Base-by-base conservation (phyloP, 345 rosid species). In the Hirschfeldia incana region DNA sequence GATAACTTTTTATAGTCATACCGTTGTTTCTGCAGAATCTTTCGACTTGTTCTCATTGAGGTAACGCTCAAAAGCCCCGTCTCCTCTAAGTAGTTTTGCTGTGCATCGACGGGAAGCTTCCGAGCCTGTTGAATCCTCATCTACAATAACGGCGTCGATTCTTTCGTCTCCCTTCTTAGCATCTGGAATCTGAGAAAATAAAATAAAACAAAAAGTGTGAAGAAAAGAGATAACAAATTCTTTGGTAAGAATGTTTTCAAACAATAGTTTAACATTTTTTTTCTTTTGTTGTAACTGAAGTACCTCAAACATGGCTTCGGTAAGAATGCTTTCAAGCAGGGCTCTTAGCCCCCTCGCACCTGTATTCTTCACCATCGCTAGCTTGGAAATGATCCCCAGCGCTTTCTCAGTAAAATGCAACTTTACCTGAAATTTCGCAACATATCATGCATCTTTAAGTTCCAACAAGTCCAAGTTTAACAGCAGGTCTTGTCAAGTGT, bases 271-370 rank as follows among this genome's bases (percentile, higher is more conserved):
- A 68, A 28, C 34, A 71, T 46, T 5, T 29, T 61, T 61, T 61
- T 1, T 51, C 10, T 13, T 4, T 13, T 4, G 57, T 3, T 3
- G 36, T 70, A 46, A 34, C 4, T 75, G n/a, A 51, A 17, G 70
- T 89, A 91, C 98, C 98, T 94, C 98, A 82, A 87, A 94, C 98
- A 94, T 94, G 73, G 98, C 84, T 86, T 94, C 98, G 21, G 90
- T 92, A 32, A 94, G 87, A 82, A 88, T 89, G 88, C 84, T 89
- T 88, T 94, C 98, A 57, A 94, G 85, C 77, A 94, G 76, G 84
- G 97, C 89, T 84, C 97, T 85, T 60, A 92, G 87, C 28, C 98
- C 98, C 86, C 98, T 88, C 2, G 98, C 98, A 74, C 98, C 97
- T 0, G 98, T 94, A 53, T 92, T 92, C 84, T 92, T 94, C 62